Evolutionary conservation across 2,329 filamentous ascomycete species (phyloP).

Genomic region (Tolypocladium album): DNA sequence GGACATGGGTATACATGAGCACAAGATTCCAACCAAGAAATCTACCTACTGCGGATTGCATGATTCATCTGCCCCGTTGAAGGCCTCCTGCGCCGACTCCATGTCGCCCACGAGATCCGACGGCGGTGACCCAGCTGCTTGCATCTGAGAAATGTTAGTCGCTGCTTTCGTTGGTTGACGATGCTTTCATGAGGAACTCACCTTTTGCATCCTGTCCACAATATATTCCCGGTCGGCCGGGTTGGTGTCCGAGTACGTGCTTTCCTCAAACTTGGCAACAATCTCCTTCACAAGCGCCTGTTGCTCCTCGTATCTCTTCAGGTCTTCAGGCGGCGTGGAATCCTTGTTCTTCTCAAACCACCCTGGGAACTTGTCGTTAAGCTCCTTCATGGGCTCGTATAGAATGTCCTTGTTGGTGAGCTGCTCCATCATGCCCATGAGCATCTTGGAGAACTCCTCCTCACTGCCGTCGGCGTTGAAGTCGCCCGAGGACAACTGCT

Average conservation of each 20-base stretch:
- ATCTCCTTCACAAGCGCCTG: conserved; percentile 73
- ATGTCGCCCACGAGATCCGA: conserved; percentile 86
- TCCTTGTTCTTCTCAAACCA: conserved; percentile 75
- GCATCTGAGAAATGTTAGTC: conserved; percentile 56
- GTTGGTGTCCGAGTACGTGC: conserved; percentile 73
- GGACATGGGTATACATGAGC: conserved; percentile 16
- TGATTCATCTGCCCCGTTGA: conserved; percentile 49
- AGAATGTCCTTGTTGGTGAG: conserved; percentile 96
- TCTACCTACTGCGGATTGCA: conserved; percentile 53
- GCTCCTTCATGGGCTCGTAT: conserved; percentile 97
- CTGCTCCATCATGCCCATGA: conserved; percentile 98
- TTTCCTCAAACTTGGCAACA: conserved; percentile 76
- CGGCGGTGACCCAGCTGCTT: conserved; percentile 84
- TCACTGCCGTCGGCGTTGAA: conserved; percentile 50
- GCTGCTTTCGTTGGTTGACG: neutral
- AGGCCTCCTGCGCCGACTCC: conserved; percentile 66
- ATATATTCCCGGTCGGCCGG: conserved; percentile 79
- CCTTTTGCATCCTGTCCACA: conserved; percentile 96
- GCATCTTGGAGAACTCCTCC: conserved; percentile 87
- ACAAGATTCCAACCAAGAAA: conserved; percentile 10
- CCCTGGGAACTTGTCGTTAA: conserved; percentile 80
- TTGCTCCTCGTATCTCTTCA: conserved; percentile 74
- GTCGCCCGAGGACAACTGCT: conserved; percentile 60
- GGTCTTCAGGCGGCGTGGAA: conserved; percentile 57
- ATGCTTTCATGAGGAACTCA: conserved; percentile 28